Percentiles rank a stretch among this genome's conserved stretches.
These are phyloP conservation scores for Hymenoscyphus albidus DNA, from an alignment of 2,329 filamentous ascomycete species.

Conservation along the genomic window DNA sequence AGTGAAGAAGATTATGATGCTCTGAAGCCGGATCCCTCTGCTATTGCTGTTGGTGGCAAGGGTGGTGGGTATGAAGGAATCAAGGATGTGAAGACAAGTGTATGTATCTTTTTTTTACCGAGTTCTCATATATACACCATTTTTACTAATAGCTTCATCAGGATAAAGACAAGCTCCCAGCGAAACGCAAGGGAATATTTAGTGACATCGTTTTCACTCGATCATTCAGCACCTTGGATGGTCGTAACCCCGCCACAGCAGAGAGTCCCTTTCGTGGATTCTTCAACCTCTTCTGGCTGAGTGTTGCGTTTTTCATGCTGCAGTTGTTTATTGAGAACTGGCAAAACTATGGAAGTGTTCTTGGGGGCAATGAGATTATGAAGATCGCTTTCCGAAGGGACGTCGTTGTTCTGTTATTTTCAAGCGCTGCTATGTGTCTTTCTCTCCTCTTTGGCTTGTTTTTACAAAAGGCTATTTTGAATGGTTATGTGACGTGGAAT, in stretches of 20 bases:
- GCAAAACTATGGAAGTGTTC: conserved; percentile 60
- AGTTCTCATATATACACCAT: not conserved
- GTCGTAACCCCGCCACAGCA: conserved; percentile 60
- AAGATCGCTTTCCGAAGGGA: conserved; percentile 61
- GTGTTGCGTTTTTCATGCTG: conserved; percentile 61
- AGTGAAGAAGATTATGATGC: conserved; percentile 35
- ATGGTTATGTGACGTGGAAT: conserved; percentile 64
- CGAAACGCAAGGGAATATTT: conserved; percentile 36
- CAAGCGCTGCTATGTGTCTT: conserved; percentile 66
- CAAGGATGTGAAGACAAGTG: not conserved
- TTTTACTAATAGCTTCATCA: conserved; percentile 9
- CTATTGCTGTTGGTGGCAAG: conserved; percentile 33
- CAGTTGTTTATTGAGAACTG: conserved; percentile 67
- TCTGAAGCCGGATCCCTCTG: conserved; percentile 26
- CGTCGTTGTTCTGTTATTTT: conserved; percentile 52
- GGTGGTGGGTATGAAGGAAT: conserved; percentile 31
- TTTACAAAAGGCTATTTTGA: conserved; percentile 58
- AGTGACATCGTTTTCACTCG: conserved; percentile 65
- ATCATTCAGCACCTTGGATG: conserved; percentile 71
- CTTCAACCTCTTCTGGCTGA: conserved; percentile 75
- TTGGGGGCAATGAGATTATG: conserved; percentile 70
- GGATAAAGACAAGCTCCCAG: conserved; percentile 21
- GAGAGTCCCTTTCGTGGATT: conserved; percentile 75
- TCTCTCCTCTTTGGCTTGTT: conserved; percentile 62
- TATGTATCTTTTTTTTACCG: not conserved